Percentiles rank a stretch among this genome's conserved stretches.
These are phyloP conservation scores for Ballota nigra DNA, from an alignment of 257 asterid species.

Conservation along the genomic window DNA sequence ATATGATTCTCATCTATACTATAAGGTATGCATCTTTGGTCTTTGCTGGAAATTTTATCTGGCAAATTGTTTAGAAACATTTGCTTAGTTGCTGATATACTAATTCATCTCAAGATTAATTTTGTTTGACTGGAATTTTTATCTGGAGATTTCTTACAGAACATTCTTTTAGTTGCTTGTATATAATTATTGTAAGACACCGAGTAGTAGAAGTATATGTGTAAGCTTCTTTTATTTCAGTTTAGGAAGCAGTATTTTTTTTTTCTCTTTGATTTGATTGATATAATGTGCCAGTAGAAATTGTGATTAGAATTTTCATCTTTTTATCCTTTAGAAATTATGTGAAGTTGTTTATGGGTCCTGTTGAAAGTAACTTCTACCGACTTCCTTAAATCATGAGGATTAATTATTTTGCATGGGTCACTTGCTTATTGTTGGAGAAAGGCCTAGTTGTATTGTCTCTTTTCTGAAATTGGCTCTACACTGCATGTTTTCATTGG, in stretches of 20 bases:
- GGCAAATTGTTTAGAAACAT: not conserved
- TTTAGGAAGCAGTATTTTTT: not conserved
- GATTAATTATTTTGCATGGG: not conserved
- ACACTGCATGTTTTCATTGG: not conserved
- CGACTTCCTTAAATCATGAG: not conserved
- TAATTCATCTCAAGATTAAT: not conserved
- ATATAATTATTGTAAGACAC: not conserved
- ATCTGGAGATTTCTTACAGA: not conserved
- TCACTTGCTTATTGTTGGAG: not conserved
- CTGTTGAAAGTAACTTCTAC: not conserved
- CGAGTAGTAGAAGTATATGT: not conserved
- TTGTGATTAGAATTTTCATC: not conserved
- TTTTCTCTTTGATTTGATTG: not conserved
- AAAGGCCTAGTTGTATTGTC: not conserved
- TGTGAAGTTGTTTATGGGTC: not conserved
- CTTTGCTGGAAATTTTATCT: slow-evolving; percentile 15
- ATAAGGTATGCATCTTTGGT: slow-evolving; percentile 50
- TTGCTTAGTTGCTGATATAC: not conserved
- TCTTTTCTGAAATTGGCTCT: not conserved
- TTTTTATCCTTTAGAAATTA: not conserved
- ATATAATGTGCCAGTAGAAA: no score
- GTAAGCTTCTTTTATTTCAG: not conserved
- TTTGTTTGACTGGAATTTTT: not conserved
- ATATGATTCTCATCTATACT: slow-evolving; percentile 37
- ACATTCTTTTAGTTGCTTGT: not conserved